Evolutionary conservation across 176 grass and related monocot species (phyloP).

Genomic region (Echinochloa phyllopogon): DNA sequence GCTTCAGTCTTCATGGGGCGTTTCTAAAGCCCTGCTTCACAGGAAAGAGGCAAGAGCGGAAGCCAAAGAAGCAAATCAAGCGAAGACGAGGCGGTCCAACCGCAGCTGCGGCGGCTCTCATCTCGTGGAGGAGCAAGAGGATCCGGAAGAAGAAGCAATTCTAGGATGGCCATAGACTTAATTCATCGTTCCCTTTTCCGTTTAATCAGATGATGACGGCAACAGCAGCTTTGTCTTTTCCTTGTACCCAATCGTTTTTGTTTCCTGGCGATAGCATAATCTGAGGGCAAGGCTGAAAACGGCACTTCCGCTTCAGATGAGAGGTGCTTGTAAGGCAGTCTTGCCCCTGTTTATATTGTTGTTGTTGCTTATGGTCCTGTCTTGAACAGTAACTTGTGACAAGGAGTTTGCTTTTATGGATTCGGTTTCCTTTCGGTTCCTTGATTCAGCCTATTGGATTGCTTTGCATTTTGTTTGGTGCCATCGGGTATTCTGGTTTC

Average conservation of each 20-base stretch:
- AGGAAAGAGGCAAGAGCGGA: slow-evolving; percentile 67
- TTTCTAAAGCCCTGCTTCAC: slow-evolving; percentile 65
- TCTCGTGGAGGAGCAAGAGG: slow-evolving; percentile 47
- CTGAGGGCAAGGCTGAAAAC: slow-evolving; percentile 2
- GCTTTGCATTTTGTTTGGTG: neutral
- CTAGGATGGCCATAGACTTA: neutral
- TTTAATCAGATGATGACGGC: slow-evolving; percentile 35
- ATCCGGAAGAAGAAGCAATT: slow-evolving; percentile 46
- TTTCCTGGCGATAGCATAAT: neutral
- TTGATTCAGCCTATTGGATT: neutral
- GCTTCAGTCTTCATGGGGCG: slow-evolving; percentile 44
- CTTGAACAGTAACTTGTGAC: slow-evolving; percentile 5
- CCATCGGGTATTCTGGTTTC: neutral
- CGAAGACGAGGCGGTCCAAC: slow-evolving; percentile 39
- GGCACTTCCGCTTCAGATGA: neutral
- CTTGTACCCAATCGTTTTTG: neutral
- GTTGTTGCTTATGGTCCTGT: slow-evolving; percentile 26
- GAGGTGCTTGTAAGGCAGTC: slow-evolving; percentile 43
- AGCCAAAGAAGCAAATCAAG: slow-evolving; percentile 50
- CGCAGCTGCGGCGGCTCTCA: slow-evolving; percentile 24
- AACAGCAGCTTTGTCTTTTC: neutral
- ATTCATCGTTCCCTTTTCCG: neutral
- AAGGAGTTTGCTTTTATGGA: slow-evolving; percentile 6
- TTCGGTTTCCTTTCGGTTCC: neutral
- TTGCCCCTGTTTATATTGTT: slow-evolving; percentile 34